phyloP scores from a whole-genome alignment of 805 yeast species.

The Barnettozyma siamensis region DNA sequence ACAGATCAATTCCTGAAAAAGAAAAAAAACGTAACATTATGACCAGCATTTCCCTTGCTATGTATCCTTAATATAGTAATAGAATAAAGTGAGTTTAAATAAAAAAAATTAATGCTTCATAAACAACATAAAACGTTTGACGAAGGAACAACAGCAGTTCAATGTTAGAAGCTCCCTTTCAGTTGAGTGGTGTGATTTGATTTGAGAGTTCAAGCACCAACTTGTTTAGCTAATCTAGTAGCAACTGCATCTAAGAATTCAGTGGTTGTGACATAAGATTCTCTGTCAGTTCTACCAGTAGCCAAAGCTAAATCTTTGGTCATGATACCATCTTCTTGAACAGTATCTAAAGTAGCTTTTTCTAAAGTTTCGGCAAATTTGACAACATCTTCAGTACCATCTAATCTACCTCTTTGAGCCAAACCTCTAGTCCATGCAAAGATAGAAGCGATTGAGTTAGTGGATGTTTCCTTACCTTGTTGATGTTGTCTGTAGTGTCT shows the following conservation, averaged over 20 bases:
- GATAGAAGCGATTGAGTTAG: slow-evolving; percentile 80
- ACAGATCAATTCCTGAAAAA: too few species aligned
- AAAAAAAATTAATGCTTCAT: neutral
- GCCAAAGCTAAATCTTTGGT: slow-evolving; percentile 79
- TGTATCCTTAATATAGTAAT: slow-evolving; percentile 6
- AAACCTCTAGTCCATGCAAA: slow-evolving; percentile 87
- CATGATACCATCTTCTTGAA: slow-evolving; percentile 69
- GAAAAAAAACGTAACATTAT: slow-evolving; percentile 7
- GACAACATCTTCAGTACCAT: slow-evolving; percentile 64
- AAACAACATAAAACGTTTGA: neutral
- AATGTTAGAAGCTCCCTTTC: slow-evolving; percentile 2
- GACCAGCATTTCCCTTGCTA: slow-evolving; percentile 27
- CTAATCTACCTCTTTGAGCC: slow-evolving; percentile 75
- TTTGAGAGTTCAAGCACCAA: slow-evolving; percentile 2
- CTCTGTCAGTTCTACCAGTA: slow-evolving; percentile 54
- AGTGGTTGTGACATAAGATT: slow-evolving; percentile 63
- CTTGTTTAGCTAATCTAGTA: slow-evolving; percentile 35
- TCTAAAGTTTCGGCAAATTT: slow-evolving; percentile 62
- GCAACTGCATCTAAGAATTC: slow-evolving; percentile 78
- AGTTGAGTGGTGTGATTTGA: too few species aligned
- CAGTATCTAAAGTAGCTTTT: slow-evolving; percentile 64
- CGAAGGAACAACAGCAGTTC: slow-evolving; percentile 4
- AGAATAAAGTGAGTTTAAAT: neutral
- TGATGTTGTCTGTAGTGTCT: slow-evolving; percentile 82
- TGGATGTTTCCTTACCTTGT: slow-evolving; percentile 76